Evolutionary conservation across 306 rosid species (phyloP).

Genomic region (Cucumis hystrix): DNA sequence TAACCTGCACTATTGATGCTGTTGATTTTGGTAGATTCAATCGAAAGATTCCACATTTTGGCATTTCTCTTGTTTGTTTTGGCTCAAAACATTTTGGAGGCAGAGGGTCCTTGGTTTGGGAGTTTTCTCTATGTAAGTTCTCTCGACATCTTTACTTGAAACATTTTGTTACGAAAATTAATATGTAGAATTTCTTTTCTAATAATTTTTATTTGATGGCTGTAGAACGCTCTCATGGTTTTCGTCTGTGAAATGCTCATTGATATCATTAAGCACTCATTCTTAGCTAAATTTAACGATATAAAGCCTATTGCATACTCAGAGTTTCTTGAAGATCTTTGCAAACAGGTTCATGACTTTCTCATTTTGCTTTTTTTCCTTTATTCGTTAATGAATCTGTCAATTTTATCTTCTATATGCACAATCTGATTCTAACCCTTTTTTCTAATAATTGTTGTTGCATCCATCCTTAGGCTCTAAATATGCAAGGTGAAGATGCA

Average conservation of each 20-base stretch:
- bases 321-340: conserved; percentile 93
- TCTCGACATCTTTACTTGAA: neutral
- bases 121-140: conserved; percentile 69
- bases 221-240: conserved; percentile 73
- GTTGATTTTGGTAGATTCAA: conserved; percentile 58
- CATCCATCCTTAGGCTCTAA: conserved; percentile 41
- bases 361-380: neutral
- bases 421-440: neutral
- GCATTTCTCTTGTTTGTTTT: conserved; percentile 82
- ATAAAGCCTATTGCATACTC: conserved; percentile 80
- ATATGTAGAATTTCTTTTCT: neutral
- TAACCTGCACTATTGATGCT: neutral
- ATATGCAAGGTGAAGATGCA: conserved; percentile 43
- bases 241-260: conserved; percentile 73
- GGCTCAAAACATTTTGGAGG: conserved; percentile 98
- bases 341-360: conserved; percentile 62
- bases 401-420: neutral
- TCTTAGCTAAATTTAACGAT: conserved; percentile 87
- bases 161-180: neutral
- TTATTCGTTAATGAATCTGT: neutral
- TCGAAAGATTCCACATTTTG: conserved; percentile 93
- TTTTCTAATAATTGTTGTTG: neutral
- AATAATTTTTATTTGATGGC: conserved; percentile 20
- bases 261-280: conserved; percentile 90
- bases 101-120: conserved; percentile 95